Conservation (phyloP, 164 flowering plant genomes). For the Macadamia integrifolia region DNA sequence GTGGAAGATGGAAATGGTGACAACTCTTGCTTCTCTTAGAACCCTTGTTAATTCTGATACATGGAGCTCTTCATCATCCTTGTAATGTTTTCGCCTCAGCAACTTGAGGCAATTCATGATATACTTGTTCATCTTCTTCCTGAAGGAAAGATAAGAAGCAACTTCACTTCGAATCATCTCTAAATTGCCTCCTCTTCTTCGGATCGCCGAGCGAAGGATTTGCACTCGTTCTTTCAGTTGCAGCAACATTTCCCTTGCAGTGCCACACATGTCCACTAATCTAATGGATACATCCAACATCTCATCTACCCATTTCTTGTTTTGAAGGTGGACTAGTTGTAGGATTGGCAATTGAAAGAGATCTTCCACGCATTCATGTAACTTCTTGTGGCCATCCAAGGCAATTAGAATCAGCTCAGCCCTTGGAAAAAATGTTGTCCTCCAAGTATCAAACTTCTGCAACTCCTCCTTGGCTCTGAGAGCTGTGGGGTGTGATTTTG, state of each 20-base stretch:
- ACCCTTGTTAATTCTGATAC: conserved; percentile 19
- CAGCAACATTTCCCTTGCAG: background rate
- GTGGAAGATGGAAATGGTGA: conserved; percentile 18
- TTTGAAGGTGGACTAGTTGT: conserved; percentile 12
- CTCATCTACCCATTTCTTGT: background rate
- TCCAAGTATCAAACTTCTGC: background rate
- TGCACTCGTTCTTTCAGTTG: background rate
- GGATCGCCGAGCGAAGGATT: background rate
- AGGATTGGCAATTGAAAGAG: conserved; percentile 11
- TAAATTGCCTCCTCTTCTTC: conserved; percentile 6
- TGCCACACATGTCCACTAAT: background rate
- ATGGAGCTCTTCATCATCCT: conserved; percentile 11
- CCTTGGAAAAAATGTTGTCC: background rate
- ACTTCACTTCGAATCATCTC: conserved; percentile 16
- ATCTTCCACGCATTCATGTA: conserved; percentile 14
- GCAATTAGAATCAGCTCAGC: conserved; percentile 14
- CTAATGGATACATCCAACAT: background rate
- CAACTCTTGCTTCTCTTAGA: conserved; percentile 20
- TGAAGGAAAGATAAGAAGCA: conserved; percentile 6
- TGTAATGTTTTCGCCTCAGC: conserved; percentile 23
- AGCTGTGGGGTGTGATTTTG: background rate
- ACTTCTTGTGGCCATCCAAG: conserved; percentile 10
- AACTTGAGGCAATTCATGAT: conserved; percentile 14
- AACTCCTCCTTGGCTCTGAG: background rate
- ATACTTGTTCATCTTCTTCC: conserved; percentile 35